Evolutionary conservation across 2,329 filamentous ascomycete species (phyloP).

Genomic region (Macroventuria anomochaeta): DNA sequence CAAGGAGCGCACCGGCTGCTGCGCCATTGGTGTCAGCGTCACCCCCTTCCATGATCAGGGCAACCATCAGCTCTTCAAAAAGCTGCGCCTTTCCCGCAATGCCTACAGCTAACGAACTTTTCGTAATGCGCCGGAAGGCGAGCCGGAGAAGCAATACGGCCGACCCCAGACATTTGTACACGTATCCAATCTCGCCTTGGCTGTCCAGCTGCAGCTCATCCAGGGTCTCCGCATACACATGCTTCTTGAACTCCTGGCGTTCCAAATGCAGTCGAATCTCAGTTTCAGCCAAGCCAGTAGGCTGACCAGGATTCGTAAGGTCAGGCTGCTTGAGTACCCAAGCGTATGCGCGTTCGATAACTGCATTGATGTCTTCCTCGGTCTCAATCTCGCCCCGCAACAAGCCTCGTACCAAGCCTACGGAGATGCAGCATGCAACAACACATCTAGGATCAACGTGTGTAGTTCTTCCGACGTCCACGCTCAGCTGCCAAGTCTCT

Average conservation of each 20-base stretch:
- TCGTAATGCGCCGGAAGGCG: constrained; percentile 47
- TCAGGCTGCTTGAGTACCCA: constrained; percentile 49
- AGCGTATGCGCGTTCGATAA: constrained; percentile 50
- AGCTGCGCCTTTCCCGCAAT: background rate
- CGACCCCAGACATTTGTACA: constrained; percentile 61
- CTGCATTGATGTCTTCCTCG: constrained; percentile 52
- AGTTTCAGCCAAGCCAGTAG: constrained; percentile 34
- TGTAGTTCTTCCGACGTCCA: constrained; percentile 54
- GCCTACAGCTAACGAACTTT: background rate
- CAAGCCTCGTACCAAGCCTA: constrained; percentile 56
- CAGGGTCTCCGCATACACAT: constrained; percentile 50
- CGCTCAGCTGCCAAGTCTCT: constrained; percentile 55
- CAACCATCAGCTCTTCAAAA: constrained; percentile 58
- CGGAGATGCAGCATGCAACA: constrained; percentile 57
- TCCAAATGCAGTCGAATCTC: constrained; percentile 44
- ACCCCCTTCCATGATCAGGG: constrained; percentile 60
- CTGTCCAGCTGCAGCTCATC: constrained; percentile 56
- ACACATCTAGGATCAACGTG: constrained; percentile 62
- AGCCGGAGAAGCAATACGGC: constrained; percentile 55
- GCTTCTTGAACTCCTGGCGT: constrained; percentile 51
- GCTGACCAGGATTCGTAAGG: constrained; percentile 31
- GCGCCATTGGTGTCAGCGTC: constrained; percentile 64
- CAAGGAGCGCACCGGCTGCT: constrained; percentile 59
- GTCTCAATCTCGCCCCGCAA: constrained; percentile 53
- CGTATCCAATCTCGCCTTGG: constrained; percentile 57